Base-by-base conservation (phyloP, 2,329 filamentous ascomycete genomes). In the Myriosclerotinia duriaeana region DNA sequence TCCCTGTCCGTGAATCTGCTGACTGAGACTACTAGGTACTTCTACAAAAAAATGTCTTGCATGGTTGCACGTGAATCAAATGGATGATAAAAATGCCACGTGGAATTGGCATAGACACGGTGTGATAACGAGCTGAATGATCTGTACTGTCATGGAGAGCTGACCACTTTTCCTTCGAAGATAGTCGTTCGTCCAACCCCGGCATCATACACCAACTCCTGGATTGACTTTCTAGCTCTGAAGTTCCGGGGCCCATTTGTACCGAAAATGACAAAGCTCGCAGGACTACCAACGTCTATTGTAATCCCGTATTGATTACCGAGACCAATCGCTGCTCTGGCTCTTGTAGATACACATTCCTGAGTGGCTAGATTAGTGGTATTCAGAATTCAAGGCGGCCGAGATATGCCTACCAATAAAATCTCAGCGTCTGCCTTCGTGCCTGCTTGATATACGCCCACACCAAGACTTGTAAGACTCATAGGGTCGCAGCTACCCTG, bases 381-480 rank as follows among this genome's bases (percentile, higher is more conserved):
- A 52, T 30, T 48, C 9, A n/a, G 17, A 36, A 38, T 60, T 7
- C 20, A 42, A 9, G 50, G 7, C 8, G 46, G 15, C 15, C 20
- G 58, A 60, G 20, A 60, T 30, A 6, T n/a, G 76, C 82, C 77
- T 74, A 83, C 83, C 72, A 81, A 89, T 56, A 92, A 76, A 5
- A 87, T 68, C 68, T 84, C 80, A 0, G 86, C 83, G 73, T 89
- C 87, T 20, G 77, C 73, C 67, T 81, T 81, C 1, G 86, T 89
- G 0, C 88, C 88, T 1, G 85, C 84, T 68, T 91, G 88, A 72
- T 91, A 91, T 4, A 91, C 73, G 0, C 87, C 88, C 0, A 90
- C 85, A 1, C 85, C 85, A 63, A 87, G 77, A 70, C 83, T 85
- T 26, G 88, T 87, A 53, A 90, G 78, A 52, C 80, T 80, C 59